These are phyloP conservation scores for Picea sitchensis DNA, from an alignment of 75 land plant species.

Conservation along the genomic window DNA sequence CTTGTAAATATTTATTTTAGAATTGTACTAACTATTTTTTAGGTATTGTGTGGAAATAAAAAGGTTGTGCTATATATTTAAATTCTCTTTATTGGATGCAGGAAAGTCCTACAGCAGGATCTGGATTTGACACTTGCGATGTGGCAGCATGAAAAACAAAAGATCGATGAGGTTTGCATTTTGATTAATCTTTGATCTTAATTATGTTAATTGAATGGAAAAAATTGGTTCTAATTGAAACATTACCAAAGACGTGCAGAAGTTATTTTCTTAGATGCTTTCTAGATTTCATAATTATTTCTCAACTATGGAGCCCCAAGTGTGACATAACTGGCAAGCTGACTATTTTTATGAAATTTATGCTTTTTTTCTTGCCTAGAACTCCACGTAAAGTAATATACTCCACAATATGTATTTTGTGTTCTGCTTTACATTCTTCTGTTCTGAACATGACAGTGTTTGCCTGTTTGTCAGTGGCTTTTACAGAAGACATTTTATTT, in stretches of 20 bases:
- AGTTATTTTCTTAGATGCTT: not conserved
- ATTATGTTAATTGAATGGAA: not conserved
- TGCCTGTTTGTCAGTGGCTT: not conserved
- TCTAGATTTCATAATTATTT: not conserved
- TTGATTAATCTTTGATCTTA: not conserved
- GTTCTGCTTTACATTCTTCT: not conserved
- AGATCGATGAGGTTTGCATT: slow-evolving; percentile 58
- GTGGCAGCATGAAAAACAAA: slow-evolving; percentile 83
- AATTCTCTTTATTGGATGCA: slow-evolving; percentile 17
- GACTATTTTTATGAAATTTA: not conserved
- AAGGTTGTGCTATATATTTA: no score
- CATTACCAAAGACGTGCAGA: not conserved
- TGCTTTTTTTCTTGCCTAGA: not conserved
- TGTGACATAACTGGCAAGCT: no score
- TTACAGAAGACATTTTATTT: not conserved
- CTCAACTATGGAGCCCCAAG: not conserved
- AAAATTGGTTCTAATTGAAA: not conserved
- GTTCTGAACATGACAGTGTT: not conserved
- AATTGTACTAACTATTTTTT: not conserved
- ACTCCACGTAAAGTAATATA: not conserved
- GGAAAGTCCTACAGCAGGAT: slow-evolving; percentile 83
- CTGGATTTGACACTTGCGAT: slow-evolving; percentile 81
- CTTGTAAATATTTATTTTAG: not conserved
- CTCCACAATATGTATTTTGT: no score
- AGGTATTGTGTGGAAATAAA: not conserved